These are phyloP conservation scores for Chlamydomonas reinhardtii DNA, from an alignment of 163 green algal species.

Conservation along the genomic window DNA sequence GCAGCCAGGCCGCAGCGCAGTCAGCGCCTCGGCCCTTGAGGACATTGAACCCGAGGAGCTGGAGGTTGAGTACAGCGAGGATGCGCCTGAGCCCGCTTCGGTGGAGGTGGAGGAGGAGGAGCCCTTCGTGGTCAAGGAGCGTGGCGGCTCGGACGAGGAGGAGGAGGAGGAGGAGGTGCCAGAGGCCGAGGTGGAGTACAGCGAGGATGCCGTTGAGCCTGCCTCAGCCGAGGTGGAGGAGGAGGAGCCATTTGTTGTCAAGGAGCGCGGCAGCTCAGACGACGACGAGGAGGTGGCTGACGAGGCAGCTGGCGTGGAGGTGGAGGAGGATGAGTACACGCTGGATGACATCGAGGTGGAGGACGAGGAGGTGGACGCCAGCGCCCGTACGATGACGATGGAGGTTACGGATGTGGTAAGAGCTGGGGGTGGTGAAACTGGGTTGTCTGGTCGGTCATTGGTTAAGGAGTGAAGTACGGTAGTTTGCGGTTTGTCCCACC, in stretches of 20 bases:
- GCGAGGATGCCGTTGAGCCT: background rate
- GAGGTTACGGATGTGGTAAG: background rate
- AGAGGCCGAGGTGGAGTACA: conserved; percentile 1
- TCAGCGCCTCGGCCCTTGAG: too few species aligned
- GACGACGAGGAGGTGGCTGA: background rate
- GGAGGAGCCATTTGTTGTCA: background rate
- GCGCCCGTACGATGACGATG: background rate
- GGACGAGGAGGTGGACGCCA: background rate
- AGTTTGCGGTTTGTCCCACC: too few species aligned
- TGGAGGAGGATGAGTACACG: background rate
- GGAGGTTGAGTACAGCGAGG: too few species aligned
- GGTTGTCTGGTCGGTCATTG: too few species aligned
- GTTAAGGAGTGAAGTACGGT: background rate
- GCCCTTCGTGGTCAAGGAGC: background rate
- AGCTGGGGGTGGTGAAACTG: background rate
- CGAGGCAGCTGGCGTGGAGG: background rate
- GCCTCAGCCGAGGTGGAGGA: background rate
- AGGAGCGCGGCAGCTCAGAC: background rate
- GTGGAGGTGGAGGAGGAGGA: background rate
- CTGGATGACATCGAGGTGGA: background rate
- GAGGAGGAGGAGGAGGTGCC: background rate
- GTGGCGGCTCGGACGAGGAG: background rate
- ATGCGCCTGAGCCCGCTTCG: background rate
- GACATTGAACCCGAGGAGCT: too few species aligned
- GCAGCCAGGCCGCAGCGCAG: too few species aligned